Percentiles rank a stretch among this genome's conserved stretches.
These are phyloP conservation scores for Decorospora gaudefroyi DNA, from an alignment of 2,329 filamentous ascomycete species.

Conservation along the genomic window DNA sequence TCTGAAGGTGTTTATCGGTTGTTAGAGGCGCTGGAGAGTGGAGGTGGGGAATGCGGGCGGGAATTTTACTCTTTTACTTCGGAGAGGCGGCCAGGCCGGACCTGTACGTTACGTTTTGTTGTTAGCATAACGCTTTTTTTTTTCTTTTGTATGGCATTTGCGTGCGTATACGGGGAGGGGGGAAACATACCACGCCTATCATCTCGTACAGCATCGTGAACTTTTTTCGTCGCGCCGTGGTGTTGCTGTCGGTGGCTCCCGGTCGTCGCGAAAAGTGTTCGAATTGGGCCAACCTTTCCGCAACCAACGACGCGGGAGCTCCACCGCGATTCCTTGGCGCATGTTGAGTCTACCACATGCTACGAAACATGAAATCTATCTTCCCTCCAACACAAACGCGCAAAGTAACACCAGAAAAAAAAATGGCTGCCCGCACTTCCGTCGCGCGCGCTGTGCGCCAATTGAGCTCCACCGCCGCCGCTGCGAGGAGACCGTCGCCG, in stretches of 20 bases:
- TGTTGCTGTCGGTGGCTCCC: constrained; percentile 7
- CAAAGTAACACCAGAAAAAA: constrained; percentile 14
- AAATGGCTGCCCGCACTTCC: constrained; percentile 45
- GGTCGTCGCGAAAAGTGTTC: constrained; percentile 32
- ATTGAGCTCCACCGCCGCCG: constrained; percentile 40
- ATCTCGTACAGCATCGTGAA: constrained; percentile 94
- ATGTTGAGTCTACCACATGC: too few species aligned
- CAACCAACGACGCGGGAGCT: constrained; percentile 15
- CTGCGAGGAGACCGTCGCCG: constrained; percentile 29
- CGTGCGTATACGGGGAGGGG: too few species aligned
- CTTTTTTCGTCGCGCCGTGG: constrained; percentile 8
- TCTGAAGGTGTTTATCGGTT: constrained; percentile 55
- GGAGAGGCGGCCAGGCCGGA: constrained; percentile 83
- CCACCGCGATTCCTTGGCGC: constrained; percentile 13
- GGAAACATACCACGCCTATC: constrained; percentile 89
- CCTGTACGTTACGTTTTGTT: constrained; percentile 59
- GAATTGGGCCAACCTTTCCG: constrained; percentile 28
- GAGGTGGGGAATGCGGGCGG: constrained; percentile 17
- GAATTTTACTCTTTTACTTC: constrained; percentile 90
- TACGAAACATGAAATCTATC: too few species aligned
- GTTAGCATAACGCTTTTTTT: too few species aligned
- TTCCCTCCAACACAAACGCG: constrained; percentile 5
- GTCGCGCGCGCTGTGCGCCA: constrained; percentile 43
- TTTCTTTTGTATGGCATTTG: too few species aligned
- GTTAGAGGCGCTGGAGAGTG: constrained; percentile 6